These are phyloP conservation scores for Diddensiella santjacobensis DNA, from an alignment of 805 yeast genomes.

Conservation along the genomic window DNA sequence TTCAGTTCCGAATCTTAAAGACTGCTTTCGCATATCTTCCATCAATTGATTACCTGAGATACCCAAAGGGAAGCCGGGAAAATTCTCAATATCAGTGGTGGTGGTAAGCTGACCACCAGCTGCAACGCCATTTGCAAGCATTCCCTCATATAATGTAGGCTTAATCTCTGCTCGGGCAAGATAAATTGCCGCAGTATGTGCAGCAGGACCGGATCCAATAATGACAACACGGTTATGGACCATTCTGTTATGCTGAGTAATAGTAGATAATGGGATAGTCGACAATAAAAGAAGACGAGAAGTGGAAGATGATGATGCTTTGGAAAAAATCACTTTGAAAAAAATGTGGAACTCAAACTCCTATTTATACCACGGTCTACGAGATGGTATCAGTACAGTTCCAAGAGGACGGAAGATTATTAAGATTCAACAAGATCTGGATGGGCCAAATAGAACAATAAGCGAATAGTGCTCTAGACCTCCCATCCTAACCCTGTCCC, in stretches of 20 bases:
- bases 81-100: slow-evolving; percentile 97
- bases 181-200: slow-evolving; percentile 98
- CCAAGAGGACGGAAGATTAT: too few species aligned
- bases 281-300: background rate
- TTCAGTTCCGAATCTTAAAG: slow-evolving; percentile 83
- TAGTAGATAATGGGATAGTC: slow-evolving; percentile 1
- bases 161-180: slow-evolving; percentile 93
- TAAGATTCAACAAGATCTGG: too few species aligned
- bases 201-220: slow-evolving; percentile 96
- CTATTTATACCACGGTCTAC: too few species aligned
- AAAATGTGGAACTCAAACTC: too few species aligned
- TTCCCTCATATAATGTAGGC: slow-evolving; percentile 92
- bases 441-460: too few species aligned
- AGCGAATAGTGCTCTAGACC: too few species aligned
- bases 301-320: background rate
- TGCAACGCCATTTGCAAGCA: slow-evolving; percentile 96
- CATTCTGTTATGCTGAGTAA: slow-evolving; percentile 18
- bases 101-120: slow-evolving; percentile 99
- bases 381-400: too few species aligned
- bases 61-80: slow-evolving; percentile 98
- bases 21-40: slow-evolving; percentile 92
- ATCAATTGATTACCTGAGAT: slow-evolving; percentile 82
- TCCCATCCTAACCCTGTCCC: too few species aligned
- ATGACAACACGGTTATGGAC: slow-evolving; percentile 35
- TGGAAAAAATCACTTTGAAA: background rate